A percentile compares a stretch with the other conserved stretches of the same genome.
Evolutionary conservation across 805 yeast species (phyloP).

Genomic region (Cyberlindnera samutprakarnensis): DNA sequence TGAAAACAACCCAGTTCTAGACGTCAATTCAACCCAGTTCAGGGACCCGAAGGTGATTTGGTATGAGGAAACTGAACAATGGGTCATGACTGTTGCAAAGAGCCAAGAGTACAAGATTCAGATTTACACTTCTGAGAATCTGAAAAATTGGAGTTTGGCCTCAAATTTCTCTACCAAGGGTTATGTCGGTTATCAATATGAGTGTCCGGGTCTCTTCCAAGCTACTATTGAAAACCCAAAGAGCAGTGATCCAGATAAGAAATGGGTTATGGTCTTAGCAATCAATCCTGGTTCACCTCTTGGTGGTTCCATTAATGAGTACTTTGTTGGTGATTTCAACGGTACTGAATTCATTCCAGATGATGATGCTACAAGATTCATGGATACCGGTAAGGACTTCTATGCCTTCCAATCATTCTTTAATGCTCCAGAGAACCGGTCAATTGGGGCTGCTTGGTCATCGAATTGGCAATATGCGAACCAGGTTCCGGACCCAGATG

Average conservation of each 20-base stretch:
- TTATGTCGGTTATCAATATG: conserved; percentile 31
- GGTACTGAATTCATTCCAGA: conserved; percentile 30
- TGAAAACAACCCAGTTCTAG: conserved; percentile 26
- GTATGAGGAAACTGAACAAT: conserved; percentile 24
- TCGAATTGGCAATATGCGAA: conserved; percentile 35
- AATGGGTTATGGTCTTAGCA: conserved; percentile 32
- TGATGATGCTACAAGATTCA: conserved; percentile 22
- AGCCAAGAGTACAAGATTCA: conserved; percentile 25
- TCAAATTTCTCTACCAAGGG: conserved; percentile 23
- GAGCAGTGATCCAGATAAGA: conserved; percentile 11
- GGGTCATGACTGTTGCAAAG: conserved; percentile 26
- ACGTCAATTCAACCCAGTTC: conserved; percentile 23
- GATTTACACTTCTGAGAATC: conserved; percentile 22
- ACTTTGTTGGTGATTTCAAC: conserved; percentile 34
- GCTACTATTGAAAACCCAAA: conserved; percentile 20
- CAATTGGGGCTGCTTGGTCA: conserved; percentile 35
- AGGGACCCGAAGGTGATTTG: conserved; percentile 32
- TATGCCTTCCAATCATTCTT: conserved; percentile 32
- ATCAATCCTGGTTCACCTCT: conserved; percentile 35
- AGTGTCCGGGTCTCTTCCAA: conserved; percentile 32
- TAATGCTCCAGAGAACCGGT: conserved; percentile 17
- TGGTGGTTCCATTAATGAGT: conserved; percentile 34
- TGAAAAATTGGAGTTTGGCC: conserved; percentile 23
- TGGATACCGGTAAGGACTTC: conserved; percentile 31
- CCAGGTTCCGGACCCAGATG: conserved; percentile 27